Conservation (phyloP, 441 rosid genomes). For the Eruca vesicaria region DNA sequence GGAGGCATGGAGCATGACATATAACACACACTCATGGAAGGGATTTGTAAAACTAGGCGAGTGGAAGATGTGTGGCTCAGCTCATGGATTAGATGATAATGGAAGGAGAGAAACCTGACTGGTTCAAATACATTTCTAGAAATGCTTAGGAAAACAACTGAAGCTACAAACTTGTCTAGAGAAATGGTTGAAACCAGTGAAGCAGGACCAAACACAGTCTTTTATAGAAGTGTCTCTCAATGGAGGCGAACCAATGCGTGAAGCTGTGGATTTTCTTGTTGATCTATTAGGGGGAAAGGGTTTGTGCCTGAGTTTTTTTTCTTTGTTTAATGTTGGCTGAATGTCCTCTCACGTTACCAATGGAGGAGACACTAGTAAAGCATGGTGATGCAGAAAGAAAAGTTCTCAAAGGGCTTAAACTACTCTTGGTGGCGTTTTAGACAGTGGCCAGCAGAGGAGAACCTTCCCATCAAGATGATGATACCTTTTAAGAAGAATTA, state of each 20-base stretch:
- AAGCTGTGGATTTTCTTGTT: conserved; percentile 78
- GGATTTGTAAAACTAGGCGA: conserved; percentile 70
- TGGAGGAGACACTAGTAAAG: conserved; percentile 66
- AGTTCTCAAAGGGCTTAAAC: conserved; percentile 64
- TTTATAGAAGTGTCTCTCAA: conserved; percentile 58
- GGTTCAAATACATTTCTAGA: conserved; percentile 72
- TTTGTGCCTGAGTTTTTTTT: conserved; percentile 71
- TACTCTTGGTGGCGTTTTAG: conserved; percentile 59
- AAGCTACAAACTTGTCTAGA: conserved; percentile 76
- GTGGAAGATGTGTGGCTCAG: conserved; percentile 81
- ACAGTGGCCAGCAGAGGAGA: conserved; percentile 40
- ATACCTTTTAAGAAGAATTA: not conserved
- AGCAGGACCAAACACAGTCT: conserved; percentile 52
- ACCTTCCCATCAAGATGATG: conserved; percentile 38
- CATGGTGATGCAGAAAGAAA: conserved; percentile 71
- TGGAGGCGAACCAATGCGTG: conserved; percentile 77
- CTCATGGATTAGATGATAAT: conserved; percentile 94
- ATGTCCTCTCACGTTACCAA: conserved; percentile 69
- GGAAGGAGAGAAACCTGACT: conserved; percentile 85
- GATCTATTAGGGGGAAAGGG: conserved; percentile 60
- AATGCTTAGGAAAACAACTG: conserved; percentile 45
- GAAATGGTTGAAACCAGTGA: conserved; percentile 68
- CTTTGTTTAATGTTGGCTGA: conserved; percentile 83
- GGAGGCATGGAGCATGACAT: conserved; percentile 91
- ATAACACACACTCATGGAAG: conserved; percentile 82